Base-by-base conservation (phyloP, 192 early-diverging fungal genomes). In the Funneliformis geosporum region DNA sequence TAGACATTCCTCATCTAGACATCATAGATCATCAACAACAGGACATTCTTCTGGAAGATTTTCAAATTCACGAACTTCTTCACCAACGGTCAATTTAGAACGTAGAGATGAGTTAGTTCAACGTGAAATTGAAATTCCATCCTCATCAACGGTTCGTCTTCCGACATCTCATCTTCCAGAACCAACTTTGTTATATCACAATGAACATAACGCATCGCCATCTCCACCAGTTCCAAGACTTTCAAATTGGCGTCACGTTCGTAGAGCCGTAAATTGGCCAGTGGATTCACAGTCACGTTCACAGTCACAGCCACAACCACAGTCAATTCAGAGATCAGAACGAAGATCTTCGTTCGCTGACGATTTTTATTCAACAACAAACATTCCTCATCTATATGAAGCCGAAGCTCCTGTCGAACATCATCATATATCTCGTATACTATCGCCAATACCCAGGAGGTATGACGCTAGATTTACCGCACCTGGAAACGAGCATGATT, bases 381-480 rank as follows among this genome's bases (percentile, higher is more conserved):
- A 55, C 5, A 55, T 55, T 18, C 5, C 50, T 55, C 18, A 55
- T 55, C 50, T 4, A 18, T 55, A 5, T 21, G 50, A 18, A 0
- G 16, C 47, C 14, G 47, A 55, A 21, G 18, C 2, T 33, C 33
- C 33, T 2, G 33, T 2, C 55, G 21, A 18, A 8, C 55, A 28
- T 33, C 25, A 12, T 27, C 62, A 28, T 65, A 2, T 65, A 27
- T 59, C 73, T n/a, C 73, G 60, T 12, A 75, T 75, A 59, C 9
- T 75, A 42, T 75, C 73, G 7, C 73, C 73, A 40, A 75, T 75
- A 61, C 73, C 73, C 10, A 75, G 73, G 38, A 47, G 73, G 33
- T 61, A 61, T 61, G 50, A 61, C 23, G 14, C 44, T 23, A 75
- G 28, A 38, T 27, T 55, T 38, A 9, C 6, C 55, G 8, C 73